Evolutionary conservation across 2,329 filamentous ascomycete species (phyloP), one percentile per base, ranked within the genome.

Genomic region (Sporothrix inflata): DNA sequence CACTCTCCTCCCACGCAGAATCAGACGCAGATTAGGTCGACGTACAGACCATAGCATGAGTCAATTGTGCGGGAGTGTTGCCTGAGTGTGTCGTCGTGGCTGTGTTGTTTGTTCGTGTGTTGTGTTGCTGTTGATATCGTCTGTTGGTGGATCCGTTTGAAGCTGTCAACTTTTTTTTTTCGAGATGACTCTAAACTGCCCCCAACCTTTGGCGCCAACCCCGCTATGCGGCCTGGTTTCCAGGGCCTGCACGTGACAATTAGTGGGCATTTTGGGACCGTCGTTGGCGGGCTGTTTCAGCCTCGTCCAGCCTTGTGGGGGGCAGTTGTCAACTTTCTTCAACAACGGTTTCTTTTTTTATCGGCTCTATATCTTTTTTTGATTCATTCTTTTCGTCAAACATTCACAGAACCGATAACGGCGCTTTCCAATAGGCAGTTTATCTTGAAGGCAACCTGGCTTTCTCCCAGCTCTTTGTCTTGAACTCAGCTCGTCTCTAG

Each of bases 1-100:
- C 16, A 27, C 57, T 6, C 45, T 49, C 24, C 27, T 47, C 19
- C 55, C 57, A 27, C 45, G 63, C 38, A 69, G 5, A 11, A 51
- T 19, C 40, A 42, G 38, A 30, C 69, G 16, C 57, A 60, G 21
- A 45, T 16, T 42, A 66, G n/a, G 27, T 24, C 47, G 57, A 21
- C 49, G 19, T 7, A 57, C 61, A 60, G 55, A 60, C 47, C 69
- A 67, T 42, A 66, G 53, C 73, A 74, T 74, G 68, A 53, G 71
- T 71, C 71, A 73, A 60, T 68, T 24, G 63, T 7, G 16, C 47
- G 5, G 19, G 42, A 34, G 11, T 38, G 4, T 47, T 19, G 30
- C 21, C 60, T 51, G 42, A n/a, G n/a, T 11, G 11, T 24, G 16
- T 60, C 21, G n/a, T 27, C 24, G 61, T 34, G 63, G 42, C 40